Evolutionary conservation across 768 basidiomycete genomes (phyloP), one percentile per base, ranked within the genome.

Genomic region (Lactifluus rugatus): DNA sequence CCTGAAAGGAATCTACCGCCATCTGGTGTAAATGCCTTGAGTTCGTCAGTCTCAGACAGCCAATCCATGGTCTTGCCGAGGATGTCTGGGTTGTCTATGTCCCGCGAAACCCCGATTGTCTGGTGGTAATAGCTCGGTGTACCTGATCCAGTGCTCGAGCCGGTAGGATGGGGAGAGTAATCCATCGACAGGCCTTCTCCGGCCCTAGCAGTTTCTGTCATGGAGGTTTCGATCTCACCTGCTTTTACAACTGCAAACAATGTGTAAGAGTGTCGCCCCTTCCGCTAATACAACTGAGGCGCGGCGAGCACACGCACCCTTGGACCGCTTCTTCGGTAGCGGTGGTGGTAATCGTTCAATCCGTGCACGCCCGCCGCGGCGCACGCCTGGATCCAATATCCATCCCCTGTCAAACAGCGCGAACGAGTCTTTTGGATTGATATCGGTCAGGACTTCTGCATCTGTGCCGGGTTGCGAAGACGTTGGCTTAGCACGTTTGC

Each of bases 331-430:
- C 44, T 48, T 57, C 31, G 82, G 80, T 10, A 82, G 79, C 34
- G 76, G 79, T 31, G 74, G 61, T 3, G 68, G 64, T n/a, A 69
- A 70, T 39, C 76, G 73, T 25, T 82, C 81, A 10, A 76, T 60
- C 14, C 74, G 66, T 21, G 71, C 69, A 14, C 87, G 73, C 21
- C 82, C 82, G 31, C 83, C 79, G 32, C 92, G 78, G 62, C 81
- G 79, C 52, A 82, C 79, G 34, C 86, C 88, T 2, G 82, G 75
- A 23, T 90, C 88, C 14, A 94, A 71, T 8, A 95, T 89, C 92
- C 91, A 94, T 0, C 93, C 93, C 23, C 76, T 75, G 58, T 96
- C 85, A 72, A 95, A 95, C 72, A 85, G 71, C 66, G 75, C 80
- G 75, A 95, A 96, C 19, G 84, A 85, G 44, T 79, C 79, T 54